Base-by-base conservation (phyloP, 345 rosid genomes). In the Syzygium aqueum region DNA sequence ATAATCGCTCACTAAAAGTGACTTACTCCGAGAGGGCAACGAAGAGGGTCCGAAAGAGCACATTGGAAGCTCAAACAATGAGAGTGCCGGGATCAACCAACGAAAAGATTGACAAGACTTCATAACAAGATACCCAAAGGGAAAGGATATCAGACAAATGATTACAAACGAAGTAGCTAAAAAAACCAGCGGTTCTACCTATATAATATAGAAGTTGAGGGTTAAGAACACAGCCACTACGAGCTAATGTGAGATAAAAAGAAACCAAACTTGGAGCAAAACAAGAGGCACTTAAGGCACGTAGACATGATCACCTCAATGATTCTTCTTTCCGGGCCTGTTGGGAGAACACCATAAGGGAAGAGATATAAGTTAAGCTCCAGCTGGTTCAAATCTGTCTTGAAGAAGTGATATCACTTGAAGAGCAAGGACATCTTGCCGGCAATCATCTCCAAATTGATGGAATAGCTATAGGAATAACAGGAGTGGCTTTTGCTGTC, bases 331-430 rank as follows among this genome's bases (percentile, higher is more conserved):
- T 93, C 99, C 7, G 95, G 95, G 53, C 98, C 99, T 56, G 99
- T 97, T 85, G 99, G 99, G 90, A 97, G 98, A 91, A 97, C 99
- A 91, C 98, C 99, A 89, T 97, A 97, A 87, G 99, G 99, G 90
- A 95, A 96, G 85, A 97, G 86, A 92, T 97, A 97, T 51, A 96
- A 93, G 90, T 96, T 92, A 87, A 96, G 89, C 89, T 43, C 98
- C 98, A 77, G 93, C 95, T 27, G 99, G 97, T 88, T 93, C 89
- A 94, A 94, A 96, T 91, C 95, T 94, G 89, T 96, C 99, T 91
- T 96, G 92, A 67, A 96, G 95, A 92, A 96, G 97, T 61, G 98
- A 87, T 92, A 97, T 95, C 84, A 98, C 99, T 95, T 98, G 99
- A 89, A 96, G 98, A 84, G 99, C 99, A 91, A 98, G 97, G 88